phyloP scores from a whole-genome alignment of 164 flowering plant genomes.

The Platanus orientalis region DNA sequence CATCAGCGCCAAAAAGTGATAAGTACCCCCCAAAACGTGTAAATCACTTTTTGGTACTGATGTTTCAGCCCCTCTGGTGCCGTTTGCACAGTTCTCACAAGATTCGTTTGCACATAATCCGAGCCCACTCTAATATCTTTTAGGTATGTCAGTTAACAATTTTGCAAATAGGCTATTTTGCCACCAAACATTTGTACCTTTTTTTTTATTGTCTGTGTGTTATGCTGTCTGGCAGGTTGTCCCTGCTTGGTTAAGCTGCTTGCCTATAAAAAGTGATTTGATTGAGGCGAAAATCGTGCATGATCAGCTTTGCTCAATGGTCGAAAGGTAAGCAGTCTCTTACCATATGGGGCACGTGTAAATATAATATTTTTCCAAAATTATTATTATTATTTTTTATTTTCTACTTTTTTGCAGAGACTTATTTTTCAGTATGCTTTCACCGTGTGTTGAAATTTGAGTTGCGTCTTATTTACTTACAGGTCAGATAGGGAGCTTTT shows the following conservation, averaged over 20 bases:
- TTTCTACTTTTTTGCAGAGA: neutral
- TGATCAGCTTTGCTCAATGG: slow-evolving; percentile 96
- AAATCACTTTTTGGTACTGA: no score
- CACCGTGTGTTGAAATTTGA: neutral
- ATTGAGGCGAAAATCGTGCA: slow-evolving; percentile 94
- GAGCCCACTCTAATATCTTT: no score
- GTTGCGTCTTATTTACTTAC: slow-evolving; percentile 18
- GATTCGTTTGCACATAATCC: no score
- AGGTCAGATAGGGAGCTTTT: slow-evolving; percentile 90
- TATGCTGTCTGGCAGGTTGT: slow-evolving; percentile 70
- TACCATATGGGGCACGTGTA: neutral
- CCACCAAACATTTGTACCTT: no score
- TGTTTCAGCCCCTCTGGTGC: no score
- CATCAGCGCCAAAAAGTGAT: no score
- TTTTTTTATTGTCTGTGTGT: no score
- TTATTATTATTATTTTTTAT: neutral
- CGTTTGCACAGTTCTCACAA: no score
- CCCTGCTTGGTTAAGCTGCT: slow-evolving; percentile 86
- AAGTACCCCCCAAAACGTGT: no score
- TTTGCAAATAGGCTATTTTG: no score
- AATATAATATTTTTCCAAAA: neutral
- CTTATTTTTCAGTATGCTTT: neutral
- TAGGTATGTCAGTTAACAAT: no score
- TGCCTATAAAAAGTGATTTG: slow-evolving; percentile 84
- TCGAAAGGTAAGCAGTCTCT: slow-evolving; percentile 66